Percentiles rank a stretch among this genome's conserved stretches.
phyloP scores from a whole-genome alignment of 23 red algal species.

The Gracilaria caudata region DNA sequence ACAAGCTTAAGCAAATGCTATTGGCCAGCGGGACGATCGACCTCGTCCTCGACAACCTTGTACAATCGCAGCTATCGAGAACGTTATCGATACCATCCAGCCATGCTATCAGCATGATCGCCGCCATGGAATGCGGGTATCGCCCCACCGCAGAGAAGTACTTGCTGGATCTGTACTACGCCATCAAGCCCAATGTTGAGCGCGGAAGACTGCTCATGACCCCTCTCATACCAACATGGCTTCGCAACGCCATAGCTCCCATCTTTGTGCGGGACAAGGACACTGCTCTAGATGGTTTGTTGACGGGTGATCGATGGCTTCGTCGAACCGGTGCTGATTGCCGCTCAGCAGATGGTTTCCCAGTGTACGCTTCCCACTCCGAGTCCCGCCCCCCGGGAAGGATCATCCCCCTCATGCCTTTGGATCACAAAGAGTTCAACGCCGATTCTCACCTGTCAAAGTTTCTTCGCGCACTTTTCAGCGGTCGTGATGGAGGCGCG shows the following conservation, averaged over 20 bases:
- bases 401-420: slow-evolving; percentile 1
- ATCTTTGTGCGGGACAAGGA: slow-evolving; percentile 14
- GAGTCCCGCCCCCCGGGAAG: slow-evolving; percentile 8
- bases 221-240: slow-evolving; percentile 20
- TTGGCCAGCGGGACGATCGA: neutral
- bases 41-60: neutral
- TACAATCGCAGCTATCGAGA: slow-evolving; percentile 3
- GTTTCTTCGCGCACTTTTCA: slow-evolving; percentile 26
- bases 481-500: slow-evolving; percentile 11
- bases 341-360: slow-evolving; percentile 13
- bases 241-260: slow-evolving; percentile 5
- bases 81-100: slow-evolving; percentile 11
- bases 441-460: slow-evolving; percentile 15
- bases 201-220: slow-evolving; percentile 22
- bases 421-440: slow-evolving; percentile 7
- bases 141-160: slow-evolving; percentile 24
- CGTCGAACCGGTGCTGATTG: slow-evolving; percentile 12
- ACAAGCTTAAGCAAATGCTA: slow-evolving; percentile 25
- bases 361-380: slow-evolving; percentile 1
- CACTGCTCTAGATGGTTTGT: slow-evolving; percentile 16
- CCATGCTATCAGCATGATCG: slow-evolving; percentile 4
- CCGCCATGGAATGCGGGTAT: slow-evolving; percentile 22
- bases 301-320: slow-evolving; percentile 21
- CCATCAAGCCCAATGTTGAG: slow-evolving; percentile 22
- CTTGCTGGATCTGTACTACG: neutral